Evolutionary conservation across 305 asterid genomes (phyloP), one percentile per base, ranked within the genome.

Genomic region (Fraxinus nigra): DNA sequence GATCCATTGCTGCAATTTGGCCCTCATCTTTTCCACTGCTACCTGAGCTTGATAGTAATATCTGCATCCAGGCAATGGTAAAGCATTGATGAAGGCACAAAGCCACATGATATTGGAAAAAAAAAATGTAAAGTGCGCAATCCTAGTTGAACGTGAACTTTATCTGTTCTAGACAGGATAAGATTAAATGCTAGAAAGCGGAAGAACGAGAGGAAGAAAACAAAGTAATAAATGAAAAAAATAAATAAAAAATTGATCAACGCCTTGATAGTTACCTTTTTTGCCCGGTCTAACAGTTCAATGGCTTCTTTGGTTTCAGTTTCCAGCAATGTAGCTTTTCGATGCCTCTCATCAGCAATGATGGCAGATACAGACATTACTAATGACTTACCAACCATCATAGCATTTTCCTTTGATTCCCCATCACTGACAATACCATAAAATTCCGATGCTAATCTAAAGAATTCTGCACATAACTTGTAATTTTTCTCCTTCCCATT

Each of bases 371-470:
- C 97, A 48, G 93, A 37, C 72, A 94, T 82, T 81, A 95, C 73
- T 82, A 92, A 63, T 26, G 99, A 95, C 86, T 94, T 90, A 81
- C 93, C 93, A 73, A 89, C 89, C 98, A 93, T 93, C 48, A 74
- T 76, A 80, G 81, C 85, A 75, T 88, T 80, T 77, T 85, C 90
- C 73, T 88, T 90, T 81, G 83, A 85, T 86, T 92, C 97, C 26
- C 90, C 94, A 30, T 90, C 93, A 81, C 88, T 61, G 46, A 54
- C 82, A 72, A 85, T 76, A 69, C 86, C 84, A 78, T 92, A 94
- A 78, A 94, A 92, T 30, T 94, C 92, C 28, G 98, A 93, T 80
- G 98, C 98, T 85, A 92, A 82, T 86, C 82, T 91, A 85, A 93
- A 95, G 87, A 92, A 95, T 72, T 94, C 95, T 4, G 94, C 89